Evolutionary conservation across 345 rosid species (phyloP).

Genomic region (Kandelia obovata): DNA sequence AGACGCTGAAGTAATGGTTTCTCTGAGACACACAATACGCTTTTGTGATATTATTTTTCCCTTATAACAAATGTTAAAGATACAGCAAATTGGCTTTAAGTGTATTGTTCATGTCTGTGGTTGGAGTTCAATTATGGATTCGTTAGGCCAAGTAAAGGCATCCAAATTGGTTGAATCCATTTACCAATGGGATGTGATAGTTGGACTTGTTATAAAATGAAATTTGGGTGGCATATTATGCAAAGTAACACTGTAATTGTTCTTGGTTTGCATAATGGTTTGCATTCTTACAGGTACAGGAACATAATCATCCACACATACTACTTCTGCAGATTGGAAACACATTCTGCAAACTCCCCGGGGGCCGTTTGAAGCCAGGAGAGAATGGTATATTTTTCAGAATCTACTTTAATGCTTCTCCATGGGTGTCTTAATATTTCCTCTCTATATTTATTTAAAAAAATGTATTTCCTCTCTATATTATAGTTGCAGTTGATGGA

Average conservation of each 20-base stretch:
- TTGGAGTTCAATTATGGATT: too few species aligned
- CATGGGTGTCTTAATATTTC: not conserved
- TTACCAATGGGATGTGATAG: too few species aligned
- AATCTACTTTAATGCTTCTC: not conserved
- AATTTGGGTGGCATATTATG: too few species aligned
- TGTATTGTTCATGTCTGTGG: too few species aligned
- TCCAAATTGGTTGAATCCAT: too few species aligned
- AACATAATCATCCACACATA: slow-evolving; percentile 94
- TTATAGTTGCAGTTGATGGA: not conserved
- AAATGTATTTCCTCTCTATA: not conserved
- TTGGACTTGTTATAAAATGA: too few species aligned
- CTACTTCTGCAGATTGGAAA: slow-evolving; percentile 95
- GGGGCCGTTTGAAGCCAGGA: slow-evolving; percentile 94
- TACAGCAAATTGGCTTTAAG: not conserved
- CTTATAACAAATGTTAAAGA: not conserved
- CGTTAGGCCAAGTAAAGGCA: too few species aligned
- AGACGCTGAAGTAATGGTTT: not conserved
- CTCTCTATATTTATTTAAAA: not conserved
- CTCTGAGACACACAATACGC: not conserved
- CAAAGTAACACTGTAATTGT: too few species aligned
- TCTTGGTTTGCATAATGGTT: not conserved
- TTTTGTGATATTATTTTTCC: not conserved
- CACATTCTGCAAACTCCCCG: slow-evolving; percentile 98
- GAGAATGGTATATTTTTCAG: slow-evolving; percentile 65
- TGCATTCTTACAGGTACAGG: slow-evolving; percentile 73